These are phyloP conservation scores for Harringtonia aguacate DNA, from an alignment of 2,329 filamentous ascomycete genomes.

Conservation along the genomic window DNA sequence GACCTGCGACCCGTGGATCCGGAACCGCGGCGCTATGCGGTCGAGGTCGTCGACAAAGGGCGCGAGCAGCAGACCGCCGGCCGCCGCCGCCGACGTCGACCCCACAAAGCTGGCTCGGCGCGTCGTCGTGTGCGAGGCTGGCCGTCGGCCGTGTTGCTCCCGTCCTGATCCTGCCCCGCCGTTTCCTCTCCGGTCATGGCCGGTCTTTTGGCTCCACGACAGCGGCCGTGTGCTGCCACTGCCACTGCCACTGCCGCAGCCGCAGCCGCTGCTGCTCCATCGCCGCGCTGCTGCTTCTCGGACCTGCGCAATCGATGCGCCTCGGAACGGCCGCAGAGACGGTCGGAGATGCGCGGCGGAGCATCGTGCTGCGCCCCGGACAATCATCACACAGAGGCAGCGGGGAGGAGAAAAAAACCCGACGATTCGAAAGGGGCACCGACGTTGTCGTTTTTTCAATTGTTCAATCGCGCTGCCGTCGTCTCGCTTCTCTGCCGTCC, in stretches of 20 bases:
- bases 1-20: conserved; percentile 71
- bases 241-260: no score
- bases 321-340: background rate
- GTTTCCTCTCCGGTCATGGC: background rate
- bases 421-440: no score
- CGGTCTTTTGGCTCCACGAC: background rate
- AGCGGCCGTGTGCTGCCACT: background rate
- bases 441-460: no score
- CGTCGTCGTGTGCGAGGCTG: background rate
- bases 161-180: background rate
- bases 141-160: background rate
- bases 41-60: conserved; percentile 66
- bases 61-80: conserved; percentile 31
- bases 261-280: no score
- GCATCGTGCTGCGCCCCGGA: conserved; percentile 21
- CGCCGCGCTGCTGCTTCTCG: no score
- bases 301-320: no score
- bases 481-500: no score
- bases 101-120: background rate
- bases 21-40: conserved; percentile 80
- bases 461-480: no score
- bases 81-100: background rate
- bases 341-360: conserved; percentile 5
- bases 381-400: conserved; percentile 23
- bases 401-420: no score